Evolutionary conservation across 345 rosid genomes (phyloP), one percentile per base, ranked within the genome.

Genomic region (Laguncularia racemosa): DNA sequence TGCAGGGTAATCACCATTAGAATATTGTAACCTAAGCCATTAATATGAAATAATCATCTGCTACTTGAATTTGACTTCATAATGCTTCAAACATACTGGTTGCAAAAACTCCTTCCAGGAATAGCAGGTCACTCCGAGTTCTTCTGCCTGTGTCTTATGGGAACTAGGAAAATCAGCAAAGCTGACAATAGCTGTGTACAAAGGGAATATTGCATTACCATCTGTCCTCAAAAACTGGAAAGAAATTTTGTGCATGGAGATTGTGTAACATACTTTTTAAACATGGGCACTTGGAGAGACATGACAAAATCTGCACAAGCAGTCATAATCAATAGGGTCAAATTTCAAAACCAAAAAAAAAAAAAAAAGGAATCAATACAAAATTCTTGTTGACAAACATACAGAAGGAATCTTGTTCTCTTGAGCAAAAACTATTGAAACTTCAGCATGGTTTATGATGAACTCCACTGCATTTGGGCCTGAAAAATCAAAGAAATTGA

Each of bases 401-500:
- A 93, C 99, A 28, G 95, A 66, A 49, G 96, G 69, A 57, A 89
- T 77, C 68, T 82, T 75, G 78, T 68, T 93, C 76, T 82, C 88
- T 69, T 93, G 97, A 59, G 80, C 95, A 55, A 87, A 82, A 17
- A 78, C 86, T 10, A 89, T 56, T 0, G 95, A 83, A 73, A 93
- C 78, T 76, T 89, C 96, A 3, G 99, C 97, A 53, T 93, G 99
- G 59, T 93, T 93, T 46, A 89, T 75, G 73, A 89, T 82, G 69
- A 89, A 93, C 74, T 87, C 97, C 59, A 93, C 95, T 14, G 96
- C 99, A 62, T 87, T 79, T 45, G 92, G 74, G 16, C 99, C 97
- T 93, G 59, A 20, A 46, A 48, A 20, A 23, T n/a, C 26, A 5
- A 12, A 58, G 3, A 15, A 79, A 5, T n/a, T 47, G 20, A 14